Evolutionary conservation across 2,329 filamentous ascomycete species (phyloP).

Genomic region (Penicillium sp.): DNA sequence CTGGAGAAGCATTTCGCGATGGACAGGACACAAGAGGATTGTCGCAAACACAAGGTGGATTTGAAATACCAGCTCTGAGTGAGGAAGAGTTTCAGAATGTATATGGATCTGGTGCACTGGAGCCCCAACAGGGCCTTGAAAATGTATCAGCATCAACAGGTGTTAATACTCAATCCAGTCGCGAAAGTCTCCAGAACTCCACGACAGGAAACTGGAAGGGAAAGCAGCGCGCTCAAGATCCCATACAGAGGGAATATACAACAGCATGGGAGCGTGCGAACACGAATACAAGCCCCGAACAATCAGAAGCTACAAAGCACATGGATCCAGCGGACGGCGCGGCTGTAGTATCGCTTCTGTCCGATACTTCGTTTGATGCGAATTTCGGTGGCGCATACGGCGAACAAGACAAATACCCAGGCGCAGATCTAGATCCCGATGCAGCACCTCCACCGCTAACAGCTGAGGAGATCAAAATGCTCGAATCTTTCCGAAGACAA

Average conservation of each 20-base stretch:
- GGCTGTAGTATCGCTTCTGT: constrained; percentile 44
- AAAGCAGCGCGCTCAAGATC: constrained; percentile 17
- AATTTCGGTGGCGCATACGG: constrained; percentile 7
- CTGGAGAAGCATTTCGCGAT: not conserved
- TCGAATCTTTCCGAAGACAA: constrained; percentile 34
- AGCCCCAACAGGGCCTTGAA: not conserved
- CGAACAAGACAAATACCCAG: constrained; percentile 1
- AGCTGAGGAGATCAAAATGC: constrained; percentile 26
- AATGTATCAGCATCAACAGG: not conserved
- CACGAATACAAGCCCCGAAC: not conserved
- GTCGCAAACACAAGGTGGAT: not conserved
- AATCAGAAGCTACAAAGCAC: not conserved
- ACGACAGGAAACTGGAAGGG: constrained; percentile 19
- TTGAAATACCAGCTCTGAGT: constrained; percentile 12
- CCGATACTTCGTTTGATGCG: constrained; percentile 31
- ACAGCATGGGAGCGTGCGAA: constrained; percentile 23
- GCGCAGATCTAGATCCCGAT: constrained; percentile 14
- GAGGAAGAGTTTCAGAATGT: constrained; percentile 23
- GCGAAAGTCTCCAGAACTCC: constrained; percentile 11
- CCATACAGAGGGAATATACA: constrained; percentile 16
- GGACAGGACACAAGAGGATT: not conserved
- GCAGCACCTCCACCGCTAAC: constrained; percentile 23
- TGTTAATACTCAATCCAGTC: not conserved
- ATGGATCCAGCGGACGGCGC: constrained; percentile 38
- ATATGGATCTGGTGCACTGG: not conserved